phyloP scores from a whole-genome alignment of 73 alveolate species.

The Tetrahymena thermophila region DNA sequence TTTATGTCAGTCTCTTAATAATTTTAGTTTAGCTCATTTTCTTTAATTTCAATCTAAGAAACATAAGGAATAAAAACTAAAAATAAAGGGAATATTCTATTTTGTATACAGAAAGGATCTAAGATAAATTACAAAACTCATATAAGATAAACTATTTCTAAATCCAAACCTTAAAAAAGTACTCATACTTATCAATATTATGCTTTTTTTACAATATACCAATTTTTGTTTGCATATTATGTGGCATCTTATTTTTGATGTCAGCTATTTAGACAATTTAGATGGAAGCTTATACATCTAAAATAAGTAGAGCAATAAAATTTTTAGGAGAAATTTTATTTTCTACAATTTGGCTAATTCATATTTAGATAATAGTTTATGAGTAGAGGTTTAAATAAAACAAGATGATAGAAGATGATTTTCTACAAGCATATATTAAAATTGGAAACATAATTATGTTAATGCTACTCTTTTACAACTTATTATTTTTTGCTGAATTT shows the following conservation, averaged over 20 bases:
- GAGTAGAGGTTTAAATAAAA: neutral
- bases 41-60: too few relatives aligned
- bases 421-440: neutral
- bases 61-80: too few relatives aligned
- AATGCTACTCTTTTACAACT: neutral
- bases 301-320: neutral
- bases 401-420: neutral
- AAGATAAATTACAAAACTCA: neutral
- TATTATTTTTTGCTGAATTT: too few relatives aligned
- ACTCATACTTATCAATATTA: too few relatives aligned
- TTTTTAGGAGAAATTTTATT: neutral
- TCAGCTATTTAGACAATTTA: neutral
- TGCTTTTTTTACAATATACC: neutral
- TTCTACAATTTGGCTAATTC: neutral
- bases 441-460: neutral
- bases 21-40: neutral
- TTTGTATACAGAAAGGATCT: neutral
- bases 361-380: too few relatives aligned
- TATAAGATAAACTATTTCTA: too few relatives aligned
- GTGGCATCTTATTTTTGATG: neutral
- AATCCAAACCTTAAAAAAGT: neutral
- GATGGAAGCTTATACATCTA: neutral
- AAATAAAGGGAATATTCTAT: neutral
- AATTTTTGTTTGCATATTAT: neutral
- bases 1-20: neutral